Evolutionary conservation across 2,329 filamentous ascomycete genomes (phyloP).

Genomic region (Talaromyces pinophilus): DNA sequence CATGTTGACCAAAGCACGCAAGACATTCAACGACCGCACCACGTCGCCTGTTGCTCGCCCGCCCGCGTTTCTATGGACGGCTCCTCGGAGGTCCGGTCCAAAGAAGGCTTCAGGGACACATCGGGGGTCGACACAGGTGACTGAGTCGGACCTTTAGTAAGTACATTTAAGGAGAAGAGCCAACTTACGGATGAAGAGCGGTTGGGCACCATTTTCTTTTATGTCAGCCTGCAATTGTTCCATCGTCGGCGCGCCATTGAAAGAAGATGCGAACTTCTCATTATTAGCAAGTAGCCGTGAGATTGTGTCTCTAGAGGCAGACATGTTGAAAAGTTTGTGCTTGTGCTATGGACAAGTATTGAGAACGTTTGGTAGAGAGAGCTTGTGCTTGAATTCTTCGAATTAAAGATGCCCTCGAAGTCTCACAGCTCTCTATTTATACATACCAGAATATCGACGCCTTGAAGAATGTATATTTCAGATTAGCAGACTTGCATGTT

Average conservation of each 20-base stretch:
- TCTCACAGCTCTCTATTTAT: background rate
- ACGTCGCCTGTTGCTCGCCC: constrained; percentile 14
- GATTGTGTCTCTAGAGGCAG: background rate
- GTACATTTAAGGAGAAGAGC: background rate
- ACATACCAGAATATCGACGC: background rate
- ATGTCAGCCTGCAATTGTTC: background rate
- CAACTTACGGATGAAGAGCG: background rate
- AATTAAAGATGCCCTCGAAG: background rate
- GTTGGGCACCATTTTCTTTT: background rate
- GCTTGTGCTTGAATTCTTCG: background rate
- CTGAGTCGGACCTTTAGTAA: background rate
- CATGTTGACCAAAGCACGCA: constrained; percentile 9
- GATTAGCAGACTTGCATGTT: background rate
- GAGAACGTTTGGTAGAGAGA: background rate
- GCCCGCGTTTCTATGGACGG: constrained; percentile 6
- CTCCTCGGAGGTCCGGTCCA: background rate
- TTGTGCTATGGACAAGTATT: background rate
- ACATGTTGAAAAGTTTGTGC: background rate
- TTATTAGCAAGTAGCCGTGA: background rate
- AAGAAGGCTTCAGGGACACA: constrained; percentile 16
- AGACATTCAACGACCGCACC: constrained; percentile 5
- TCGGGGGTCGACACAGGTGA: constrained; percentile 15
- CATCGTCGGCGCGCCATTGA: background rate
- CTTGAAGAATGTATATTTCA: background rate
- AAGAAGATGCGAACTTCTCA: constrained; percentile 10